phyloP scores from a whole-genome alignment of 768 basidiomycete genomes.

The Mycena rebaudengoi region DNA sequence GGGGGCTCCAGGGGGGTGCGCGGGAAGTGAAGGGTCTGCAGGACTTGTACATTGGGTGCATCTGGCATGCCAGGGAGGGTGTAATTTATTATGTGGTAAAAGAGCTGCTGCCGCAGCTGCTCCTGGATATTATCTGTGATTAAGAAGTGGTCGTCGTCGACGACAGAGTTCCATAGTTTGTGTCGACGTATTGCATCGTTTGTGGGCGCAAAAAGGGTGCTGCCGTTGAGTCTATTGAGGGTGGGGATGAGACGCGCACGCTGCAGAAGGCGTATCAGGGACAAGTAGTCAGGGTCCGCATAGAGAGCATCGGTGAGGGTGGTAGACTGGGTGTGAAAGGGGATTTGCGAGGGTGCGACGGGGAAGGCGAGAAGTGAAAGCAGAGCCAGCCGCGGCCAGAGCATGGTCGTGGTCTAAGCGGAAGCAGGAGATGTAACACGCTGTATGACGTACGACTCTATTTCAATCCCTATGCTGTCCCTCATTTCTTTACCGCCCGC shows the following conservation, averaged over 20 bases:
- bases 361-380: slow-evolving; percentile 32
- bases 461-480: slow-evolving; percentile 6
- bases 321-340: slow-evolving; percentile 41
- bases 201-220: slow-evolving; percentile 94
- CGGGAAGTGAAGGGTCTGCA: slow-evolving; percentile 80
- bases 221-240: slow-evolving; percentile 82
- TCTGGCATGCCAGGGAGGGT: slow-evolving; percentile 60
- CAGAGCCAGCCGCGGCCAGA: slow-evolving; percentile 15
- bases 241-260: slow-evolving; percentile 89
- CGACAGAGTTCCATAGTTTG: slow-evolving; percentile 47
- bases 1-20: slow-evolving; percentile 64
- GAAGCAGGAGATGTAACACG: not conserved
- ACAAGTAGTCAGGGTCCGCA: slow-evolving; percentile 78
- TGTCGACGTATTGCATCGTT: slow-evolving; percentile 85
- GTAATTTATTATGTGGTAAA: slow-evolving; percentile 94
- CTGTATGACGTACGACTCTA: not conserved
- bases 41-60: slow-evolving; percentile 48
- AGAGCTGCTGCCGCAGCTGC: slow-evolving; percentile 86
- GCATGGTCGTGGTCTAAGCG: slow-evolving; percentile 8
- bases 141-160: slow-evolving; percentile 46
- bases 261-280: slow-evolving; percentile 80
- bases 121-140: slow-evolving; percentile 84
- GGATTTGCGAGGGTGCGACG: slow-evolving; percentile 25
- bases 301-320: slow-evolving; percentile 85
- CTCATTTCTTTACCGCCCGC: slow-evolving; percentile 35